phyloP scores from a whole-genome alignment of 305 asterid species.

The Plantago rigida region DNA sequence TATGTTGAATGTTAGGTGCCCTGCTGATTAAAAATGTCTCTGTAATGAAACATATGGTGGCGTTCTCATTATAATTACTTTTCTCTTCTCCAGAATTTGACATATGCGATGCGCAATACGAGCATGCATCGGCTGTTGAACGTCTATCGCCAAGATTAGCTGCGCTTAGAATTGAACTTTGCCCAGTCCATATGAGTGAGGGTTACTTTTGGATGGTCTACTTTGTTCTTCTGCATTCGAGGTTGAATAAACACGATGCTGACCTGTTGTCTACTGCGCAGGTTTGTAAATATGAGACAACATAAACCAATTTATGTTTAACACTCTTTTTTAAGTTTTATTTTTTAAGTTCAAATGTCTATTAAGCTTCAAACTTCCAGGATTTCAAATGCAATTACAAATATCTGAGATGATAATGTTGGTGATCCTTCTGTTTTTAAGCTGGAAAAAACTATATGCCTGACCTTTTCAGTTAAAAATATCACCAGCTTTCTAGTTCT shows the following conservation, averaged over 20 bases:
- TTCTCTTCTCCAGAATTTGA: slow-evolving; percentile 53
- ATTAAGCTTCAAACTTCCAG: not conserved
- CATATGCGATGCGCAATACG: slow-evolving; percentile 62
- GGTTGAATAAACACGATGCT: slow-evolving; percentile 65
- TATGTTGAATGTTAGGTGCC: not conserved
- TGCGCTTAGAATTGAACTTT: slow-evolving; percentile 87
- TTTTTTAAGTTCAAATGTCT: not conserved
- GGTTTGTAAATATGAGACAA: slow-evolving; percentile 39
- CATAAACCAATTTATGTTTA: not conserved
- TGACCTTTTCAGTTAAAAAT: slow-evolving; percentile 8
- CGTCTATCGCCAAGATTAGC: slow-evolving; percentile 73
- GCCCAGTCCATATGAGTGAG: slow-evolving; percentile 82
- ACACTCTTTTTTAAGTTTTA: slow-evolving; percentile 3
- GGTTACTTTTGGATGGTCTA: slow-evolving; percentile 98
- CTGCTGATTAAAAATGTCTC: not conserved
- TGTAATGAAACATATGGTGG: slow-evolving; percentile 2
- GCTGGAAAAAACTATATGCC: slow-evolving; percentile 2
- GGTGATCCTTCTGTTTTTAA: slow-evolving; percentile 16
- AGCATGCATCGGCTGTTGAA: slow-evolving; percentile 73
- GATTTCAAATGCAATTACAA: not conserved
- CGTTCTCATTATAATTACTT: slow-evolving; percentile 18
- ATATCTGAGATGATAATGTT: slow-evolving; percentile 10
- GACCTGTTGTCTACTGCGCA: slow-evolving; percentile 67
- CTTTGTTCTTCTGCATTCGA: slow-evolving; percentile 79
- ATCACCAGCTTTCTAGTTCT: not conserved